Evolutionary conservation across 2,329 filamentous ascomycete genomes (phyloP), one percentile per base, ranked within the genome.

Genomic region (Samsoniella hepiali): DNA sequence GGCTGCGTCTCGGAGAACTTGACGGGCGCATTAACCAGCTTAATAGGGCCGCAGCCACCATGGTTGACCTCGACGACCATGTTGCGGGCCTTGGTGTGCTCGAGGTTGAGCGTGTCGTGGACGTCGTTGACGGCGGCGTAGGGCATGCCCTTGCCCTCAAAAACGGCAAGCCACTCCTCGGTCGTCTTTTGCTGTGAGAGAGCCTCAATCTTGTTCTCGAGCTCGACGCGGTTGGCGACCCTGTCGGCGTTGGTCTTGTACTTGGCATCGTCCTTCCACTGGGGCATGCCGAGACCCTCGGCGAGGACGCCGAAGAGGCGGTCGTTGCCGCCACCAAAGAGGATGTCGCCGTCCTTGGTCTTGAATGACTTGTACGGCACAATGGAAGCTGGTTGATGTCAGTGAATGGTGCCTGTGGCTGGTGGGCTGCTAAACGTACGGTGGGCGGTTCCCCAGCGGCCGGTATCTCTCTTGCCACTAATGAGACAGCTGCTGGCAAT

Each of bases 401-500:
- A 45, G 53, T 56, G 11, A 53, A 53, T 34, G 13, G 17, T 8
- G 9, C 34, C 17, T 54, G 22, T 10, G 8, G 47, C 31, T 11
- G 5, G 17, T 68, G 44, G n/a, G 17, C 17, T 51, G 29, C 58
- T 58, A n/a, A 6, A 77, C 79, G 77, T 79, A 91, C 91, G 95
- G 81, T 99, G 95, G 50, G 94, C 94, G 3, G 95, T 99, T 7
- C 95, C 95, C 94, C 95, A 98, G 67, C 95, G 84, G 0, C 95
- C 95, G 3, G 88, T 85, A 73, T 99, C 95, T 68, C 89, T 89
- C 75, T 97, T 79, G 2, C 93, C 93, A 69, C 91, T 96, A 66
- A 98, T 90, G 49, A 99, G 79, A 65, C 89, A 92, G 65, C 93
- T 97, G 73, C 91, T 96, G 9, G 94, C 95, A 71, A 99, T 92